Percentiles rank a stretch among this genome's conserved stretches.
These are phyloP conservation scores for Paradendryphiella salina DNA, from an alignment of 2,329 filamentous ascomycete genomes.

Conservation along the genomic window DNA sequence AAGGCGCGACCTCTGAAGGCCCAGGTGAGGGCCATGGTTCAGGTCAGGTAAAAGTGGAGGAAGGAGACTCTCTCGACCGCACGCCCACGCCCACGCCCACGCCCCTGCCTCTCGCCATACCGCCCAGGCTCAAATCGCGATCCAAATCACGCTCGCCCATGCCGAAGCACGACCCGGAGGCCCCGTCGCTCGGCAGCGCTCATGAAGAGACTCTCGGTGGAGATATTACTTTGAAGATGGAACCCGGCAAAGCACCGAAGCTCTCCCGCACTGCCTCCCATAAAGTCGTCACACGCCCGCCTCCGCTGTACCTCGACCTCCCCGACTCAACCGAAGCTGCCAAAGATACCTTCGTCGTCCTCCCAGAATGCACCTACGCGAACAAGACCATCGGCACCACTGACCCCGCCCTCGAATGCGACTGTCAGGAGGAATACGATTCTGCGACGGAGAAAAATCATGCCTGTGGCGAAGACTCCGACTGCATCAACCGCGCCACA, in stretches of 20 bases:
- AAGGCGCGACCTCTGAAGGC: slow-evolving; percentile 34
- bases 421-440: slow-evolving; percentile 89
- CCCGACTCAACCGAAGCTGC: slow-evolving; percentile 80
- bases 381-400: slow-evolving; percentile 89
- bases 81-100: slow-evolving; percentile 35
- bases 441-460: slow-evolving; percentile 62
- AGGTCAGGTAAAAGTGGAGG: slow-evolving; percentile 36
- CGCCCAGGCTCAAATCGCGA: slow-evolving; percentile 33
- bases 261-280: slow-evolving; percentile 73
- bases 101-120: slow-evolving; percentile 35
- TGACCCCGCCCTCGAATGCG: slow-evolving; percentile 91
- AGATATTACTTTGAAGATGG: slow-evolving; percentile 65
- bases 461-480: slow-evolving; percentile 93
- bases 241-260: slow-evolving; percentile 67
- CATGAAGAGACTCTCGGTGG: slow-evolving; percentile 61
- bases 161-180: slow-evolving; percentile 33
- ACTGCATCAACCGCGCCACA: slow-evolving; percentile 97
- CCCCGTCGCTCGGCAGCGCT: slow-evolving; percentile 47
- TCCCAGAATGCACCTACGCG: slow-evolving; percentile 85
- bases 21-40: slow-evolving; percentile 23
- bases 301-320: slow-evolving; percentile 71
- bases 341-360: slow-evolving; percentile 74
- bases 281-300: slow-evolving; percentile 65
- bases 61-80: slow-evolving; percentile 23
- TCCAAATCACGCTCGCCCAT: slow-evolving; percentile 41